Conservation (phyloP, 192 early-diverging fungal species). For the Geranomyces michiganensis region DNA sequence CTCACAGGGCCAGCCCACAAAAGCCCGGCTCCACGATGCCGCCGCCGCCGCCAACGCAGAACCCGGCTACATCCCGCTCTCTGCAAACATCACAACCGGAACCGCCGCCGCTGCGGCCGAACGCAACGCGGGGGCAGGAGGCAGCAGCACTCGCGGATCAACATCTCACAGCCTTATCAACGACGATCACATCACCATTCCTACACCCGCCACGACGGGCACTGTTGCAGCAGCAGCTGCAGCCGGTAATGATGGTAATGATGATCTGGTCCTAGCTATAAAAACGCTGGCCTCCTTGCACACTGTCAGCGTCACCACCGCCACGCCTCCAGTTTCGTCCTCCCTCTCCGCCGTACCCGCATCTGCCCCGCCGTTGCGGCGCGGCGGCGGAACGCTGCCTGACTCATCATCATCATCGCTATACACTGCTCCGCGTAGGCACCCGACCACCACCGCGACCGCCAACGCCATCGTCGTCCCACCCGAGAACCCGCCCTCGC, state of each 20-base stretch:
- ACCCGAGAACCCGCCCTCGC: constrained; percentile 24
- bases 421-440: neutral
- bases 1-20: neutral
- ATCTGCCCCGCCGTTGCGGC: neutral
- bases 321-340: neutral
- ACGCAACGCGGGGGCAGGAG: constrained; percentile 6
- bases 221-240: neutral
- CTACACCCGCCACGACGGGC: neutral
- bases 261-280: neutral
- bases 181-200: neutral
- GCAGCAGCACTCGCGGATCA: neutral
- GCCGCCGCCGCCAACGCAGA: neutral
- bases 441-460: no score
- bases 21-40: neutral
- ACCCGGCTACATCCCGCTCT: neutral
- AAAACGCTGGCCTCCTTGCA: neutral
- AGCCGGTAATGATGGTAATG: neutral
- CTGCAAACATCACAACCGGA: neutral
- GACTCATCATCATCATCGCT: no score
- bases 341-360: neutral
- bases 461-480: neutral
- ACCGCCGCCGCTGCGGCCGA: neutral
- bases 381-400: neutral
- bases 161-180: neutral
- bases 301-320: constrained; percentile 6